Evolutionary conservation across 2,329 filamentous ascomycete genomes (phyloP), one percentile per base, ranked within the genome.

Genomic region (Paecilomyces formosus): DNA sequence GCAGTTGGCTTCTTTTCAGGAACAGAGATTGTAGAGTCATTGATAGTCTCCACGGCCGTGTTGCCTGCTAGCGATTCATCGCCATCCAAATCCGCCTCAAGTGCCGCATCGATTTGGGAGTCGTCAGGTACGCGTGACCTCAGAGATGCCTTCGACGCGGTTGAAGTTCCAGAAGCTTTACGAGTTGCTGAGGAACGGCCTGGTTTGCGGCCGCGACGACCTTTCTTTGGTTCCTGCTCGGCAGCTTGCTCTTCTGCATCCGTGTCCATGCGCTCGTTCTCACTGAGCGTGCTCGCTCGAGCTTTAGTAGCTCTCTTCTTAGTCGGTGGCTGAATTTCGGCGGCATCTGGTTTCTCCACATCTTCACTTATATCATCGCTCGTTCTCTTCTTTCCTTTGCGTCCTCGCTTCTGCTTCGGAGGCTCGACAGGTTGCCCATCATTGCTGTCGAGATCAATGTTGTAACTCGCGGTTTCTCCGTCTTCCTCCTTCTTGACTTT

Each of bases 81-180:
- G 1, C 82, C 85, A 65, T 88, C 39, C n/a, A 45, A 21, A n/a
- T 45, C 39, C 39, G 50, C 50, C 13, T 52, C 50, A 26, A 52
- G 50, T 11, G 50, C 84, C 22, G 82, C 81, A 55, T 90, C 85
- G 39, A 89, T 81, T 62, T 88, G 86, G 1, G 85, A 82, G 60
- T 89, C 85, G 57, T 84, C 79, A 0, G 82, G 81, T 11, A 82
- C 72, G 3, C 72, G 72, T 15, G 74, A 73, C n/a, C 77, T 75
- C 7, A 75, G 66, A 1, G 77, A 74, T 0, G 76, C 74, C 33
- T 79, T 80, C 1, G 83, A 82, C 33, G 78, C 73, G 15, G 72
- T 66, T 3, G 80, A 78, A 12, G 72, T 66, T 39, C 73, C 70
- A 1, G 84, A 86, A 1, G 69, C 70, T 62, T 84, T 85, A 31